Base-by-base conservation (phyloP, 2,329 filamentous ascomycete genomes). In the Penicillium italicum region DNA sequence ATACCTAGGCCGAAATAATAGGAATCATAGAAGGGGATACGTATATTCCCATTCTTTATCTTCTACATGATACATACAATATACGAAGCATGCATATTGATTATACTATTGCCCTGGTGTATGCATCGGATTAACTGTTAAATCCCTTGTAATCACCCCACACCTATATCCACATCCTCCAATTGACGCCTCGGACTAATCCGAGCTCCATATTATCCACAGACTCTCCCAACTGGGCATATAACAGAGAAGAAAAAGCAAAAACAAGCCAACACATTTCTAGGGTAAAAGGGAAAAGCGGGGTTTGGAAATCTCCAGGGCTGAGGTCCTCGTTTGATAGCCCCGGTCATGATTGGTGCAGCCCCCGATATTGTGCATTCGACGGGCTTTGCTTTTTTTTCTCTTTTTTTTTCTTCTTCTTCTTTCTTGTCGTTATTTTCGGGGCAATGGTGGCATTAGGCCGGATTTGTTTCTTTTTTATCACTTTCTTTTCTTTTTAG, bases 221-320 rank as follows among this genome's bases (percentile, higher is more conserved):
- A 28, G 28, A 14, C 26, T 22, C 22, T 2, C 26, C 47, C 11
- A 33, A 40, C 22, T 28, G 5, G 34, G 34, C 20, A 34, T 50
- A 43, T 20, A 34, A 34, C 28, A 43, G 22, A 12, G 2, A 4
- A 1, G 5, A 20, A 42, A 18, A 24, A n/a, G 1, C 5, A 10
- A 26, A 26, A 33, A 14, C 3, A 1, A 20, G 10, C 20, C 8
- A 22, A 46, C 6, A 24, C 20, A 26, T 37, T 11, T 11, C 4
- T 1, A 18, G 31, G 50, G 11, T 30, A 41, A 53, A 42, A 28
- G 44, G 44, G 12, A 12, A 41, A 49, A 49, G 50, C 50, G 50
- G 50, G 50, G 50, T 53, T 53, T 50, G 48, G 1, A n/a, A 14
- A n/a, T n/a, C 10, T 47, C 42, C 50, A 49, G 36, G 50, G 43